A percentile compares a stretch with the other conserved stretches of the same genome.
Evolutionary conservation across 2,329 filamentous ascomycete genomes (phyloP).

Genomic region (Ophiostoma novo-ulmi): DNA sequence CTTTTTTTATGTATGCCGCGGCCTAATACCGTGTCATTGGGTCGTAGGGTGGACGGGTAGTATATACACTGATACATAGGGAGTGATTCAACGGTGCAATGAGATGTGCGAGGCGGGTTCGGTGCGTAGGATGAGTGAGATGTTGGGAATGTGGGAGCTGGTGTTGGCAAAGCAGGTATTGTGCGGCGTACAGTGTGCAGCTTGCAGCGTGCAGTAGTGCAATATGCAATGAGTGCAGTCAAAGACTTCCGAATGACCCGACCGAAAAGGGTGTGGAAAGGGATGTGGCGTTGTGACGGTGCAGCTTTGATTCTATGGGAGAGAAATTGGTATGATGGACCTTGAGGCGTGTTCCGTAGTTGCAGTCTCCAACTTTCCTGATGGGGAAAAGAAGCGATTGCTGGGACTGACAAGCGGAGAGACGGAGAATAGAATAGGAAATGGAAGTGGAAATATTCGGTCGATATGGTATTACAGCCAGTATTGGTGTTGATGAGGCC

Average conservation of each 20-base stretch:
- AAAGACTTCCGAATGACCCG: not conserved
- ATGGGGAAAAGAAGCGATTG: not conserved
- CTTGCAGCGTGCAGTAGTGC: not conserved
- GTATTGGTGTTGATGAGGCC: too few relatives aligned
- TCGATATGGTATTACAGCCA: too few relatives aligned
- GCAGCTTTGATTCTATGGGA: not conserved
- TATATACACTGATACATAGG: slow-evolving; percentile 13
- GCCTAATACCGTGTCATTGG: slow-evolving; percentile 3
- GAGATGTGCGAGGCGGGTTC: not conserved
- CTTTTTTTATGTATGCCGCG: not conserved
- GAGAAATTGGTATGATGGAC: too few relatives aligned
- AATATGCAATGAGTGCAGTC: not conserved
- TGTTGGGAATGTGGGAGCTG: not conserved
- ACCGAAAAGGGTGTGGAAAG: not conserved
- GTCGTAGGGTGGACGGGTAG: slow-evolving; percentile 13
- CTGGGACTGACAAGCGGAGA: not conserved
- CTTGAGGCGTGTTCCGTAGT: too few relatives aligned
- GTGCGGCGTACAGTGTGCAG: not conserved
- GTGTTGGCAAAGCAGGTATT: not conserved
- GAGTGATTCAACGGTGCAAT: not conserved
- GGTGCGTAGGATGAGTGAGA: not conserved
- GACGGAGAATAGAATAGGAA: not conserved
- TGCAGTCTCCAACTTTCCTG: too few relatives aligned
- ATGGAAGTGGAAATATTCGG: not conserved
- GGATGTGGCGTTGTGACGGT: slow-evolving; percentile 5